Conservation (phyloP, 495 filamentous ascomycete genomes). For the Lophiotrema nucula region DNA sequence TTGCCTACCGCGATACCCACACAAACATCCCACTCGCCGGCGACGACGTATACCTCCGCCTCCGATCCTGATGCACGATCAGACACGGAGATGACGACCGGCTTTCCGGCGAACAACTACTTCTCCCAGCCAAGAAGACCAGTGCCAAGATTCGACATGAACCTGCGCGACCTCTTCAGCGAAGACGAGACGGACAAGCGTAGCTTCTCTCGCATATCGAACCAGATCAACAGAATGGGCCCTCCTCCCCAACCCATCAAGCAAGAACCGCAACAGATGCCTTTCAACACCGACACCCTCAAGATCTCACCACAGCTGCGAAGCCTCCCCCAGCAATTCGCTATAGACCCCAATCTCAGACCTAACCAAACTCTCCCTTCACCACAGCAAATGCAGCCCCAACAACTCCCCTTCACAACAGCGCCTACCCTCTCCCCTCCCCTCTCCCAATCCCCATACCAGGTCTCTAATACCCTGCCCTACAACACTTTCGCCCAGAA, state of each 20-base stretch:
- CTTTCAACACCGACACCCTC: constrained; percentile 8
- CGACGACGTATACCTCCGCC: constrained; percentile 7
- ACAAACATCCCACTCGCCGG: constrained; percentile 22
- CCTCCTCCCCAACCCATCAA: constrained; percentile 36
- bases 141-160: constrained; percentile 63
- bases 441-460: constrained; percentile 20
- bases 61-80: constrained; percentile 20
- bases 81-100: constrained; percentile 18
- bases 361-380: constrained; percentile 1
- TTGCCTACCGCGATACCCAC: neutral
- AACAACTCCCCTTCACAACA: neutral
- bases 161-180: constrained; percentile 57
- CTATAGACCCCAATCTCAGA: constrained; percentile 30
- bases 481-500: constrained; percentile 28
- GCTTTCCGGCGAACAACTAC: constrained; percentile 23
- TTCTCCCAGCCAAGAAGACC: constrained; percentile 43
- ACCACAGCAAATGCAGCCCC: constrained; percentile 1
- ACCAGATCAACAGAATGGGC: constrained; percentile 43
- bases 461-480: constrained; percentile 22
- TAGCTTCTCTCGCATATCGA: constrained; percentile 32
- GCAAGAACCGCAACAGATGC: constrained; percentile 22
- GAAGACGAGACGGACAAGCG: constrained; percentile 38
- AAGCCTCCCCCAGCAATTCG: constrained; percentile 23
- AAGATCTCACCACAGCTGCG: constrained; percentile 22
- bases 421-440: constrained; percentile 1